phyloP scores from a whole-genome alignment of 495 filamentous ascomycete species.

The Tetracladium marchalianum region DNA sequence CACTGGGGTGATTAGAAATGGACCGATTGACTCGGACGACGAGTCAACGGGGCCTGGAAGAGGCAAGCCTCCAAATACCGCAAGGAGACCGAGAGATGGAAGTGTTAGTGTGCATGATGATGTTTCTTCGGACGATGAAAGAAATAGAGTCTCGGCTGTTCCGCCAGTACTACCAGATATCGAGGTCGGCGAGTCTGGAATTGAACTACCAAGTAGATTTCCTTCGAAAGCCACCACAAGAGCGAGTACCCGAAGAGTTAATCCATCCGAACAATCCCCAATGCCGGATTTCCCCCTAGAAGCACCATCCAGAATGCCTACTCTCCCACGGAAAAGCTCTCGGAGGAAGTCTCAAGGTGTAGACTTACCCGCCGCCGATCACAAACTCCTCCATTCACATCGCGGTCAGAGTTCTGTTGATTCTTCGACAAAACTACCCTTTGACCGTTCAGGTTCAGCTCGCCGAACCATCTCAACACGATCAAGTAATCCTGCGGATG shows the following conservation, averaged over 20 bases:
- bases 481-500: slow-evolving; percentile 27
- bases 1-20: slow-evolving; percentile 36
- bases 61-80: not conserved
- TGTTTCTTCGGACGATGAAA: slow-evolving; percentile 26
- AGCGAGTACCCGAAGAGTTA: slow-evolving; percentile 11
- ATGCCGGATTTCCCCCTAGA: slow-evolving; percentile 25
- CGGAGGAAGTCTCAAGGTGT: slow-evolving; percentile 14
- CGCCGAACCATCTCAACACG: slow-evolving; percentile 35
- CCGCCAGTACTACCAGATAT: slow-evolving; percentile 51
- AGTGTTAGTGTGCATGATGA: slow-evolving; percentile 25
- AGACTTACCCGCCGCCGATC: slow-evolving; percentile 6
- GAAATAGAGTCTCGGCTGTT: slow-evolving; percentile 33
- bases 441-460: slow-evolving; percentile 46
- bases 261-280: slow-evolving; percentile 18
- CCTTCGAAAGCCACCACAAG: slow-evolving; percentile 45
- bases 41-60: slow-evolving; percentile 26
- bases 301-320: slow-evolving; percentile 15
- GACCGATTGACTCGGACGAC: slow-evolving; percentile 49
- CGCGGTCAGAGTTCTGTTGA: slow-evolving; percentile 24
- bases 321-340: slow-evolving; percentile 18
- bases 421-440: slow-evolving; percentile 44
- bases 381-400: slow-evolving; percentile 10
- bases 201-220: slow-evolving; percentile 54
- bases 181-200: slow-evolving; percentile 46
- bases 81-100: slow-evolving; percentile 12